These are phyloP conservation scores for Dactylonectria estremocensis DNA, from an alignment of 2,329 filamentous ascomycete species.

Conservation along the genomic window DNA sequence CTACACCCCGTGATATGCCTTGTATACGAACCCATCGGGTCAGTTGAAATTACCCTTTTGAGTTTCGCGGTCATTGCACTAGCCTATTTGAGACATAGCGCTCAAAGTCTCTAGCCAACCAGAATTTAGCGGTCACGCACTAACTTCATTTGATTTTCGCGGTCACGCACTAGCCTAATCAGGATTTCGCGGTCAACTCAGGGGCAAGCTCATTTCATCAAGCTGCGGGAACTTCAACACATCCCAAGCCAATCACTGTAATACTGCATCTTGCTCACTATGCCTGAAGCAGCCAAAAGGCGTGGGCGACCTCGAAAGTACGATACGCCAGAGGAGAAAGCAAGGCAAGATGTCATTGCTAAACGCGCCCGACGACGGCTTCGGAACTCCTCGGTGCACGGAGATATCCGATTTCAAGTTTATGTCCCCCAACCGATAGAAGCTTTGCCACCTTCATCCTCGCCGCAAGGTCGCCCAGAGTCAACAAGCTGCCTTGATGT, in stretches of 20 bases:
- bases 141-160: slow-evolving; percentile 8
- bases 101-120: background rate
- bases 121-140: background rate
- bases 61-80: slow-evolving; percentile 5
- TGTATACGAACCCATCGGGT: slow-evolving; percentile 1
- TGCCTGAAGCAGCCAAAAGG: slow-evolving; percentile 14
- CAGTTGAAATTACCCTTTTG: slow-evolving; percentile 15
- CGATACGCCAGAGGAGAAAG: slow-evolving; percentile 15
- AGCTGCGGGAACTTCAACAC: background rate
- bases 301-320: slow-evolving; percentile 20
- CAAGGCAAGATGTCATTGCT: slow-evolving; percentile 17
- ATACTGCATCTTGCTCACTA: slow-evolving; percentile 5
- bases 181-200: slow-evolving; percentile 19
- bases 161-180: slow-evolving; percentile 12
- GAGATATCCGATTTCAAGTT: slow-evolving; percentile 15
- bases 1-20: background rate
- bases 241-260: background rate
- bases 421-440: slow-evolving; percentile 20
- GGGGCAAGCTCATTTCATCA: slow-evolving; percentile 11
- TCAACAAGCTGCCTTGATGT: background rate
- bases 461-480: slow-evolving; percentile 1
- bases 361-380: slow-evolving; percentile 21
- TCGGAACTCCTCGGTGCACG: slow-evolving; percentile 6
- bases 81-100: slow-evolving; percentile 4
- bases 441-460: slow-evolving; percentile 12